phyloP scores from a whole-genome alignment of 768 basidiomycete species.

The Tricholoma bakamatsutake region DNA sequence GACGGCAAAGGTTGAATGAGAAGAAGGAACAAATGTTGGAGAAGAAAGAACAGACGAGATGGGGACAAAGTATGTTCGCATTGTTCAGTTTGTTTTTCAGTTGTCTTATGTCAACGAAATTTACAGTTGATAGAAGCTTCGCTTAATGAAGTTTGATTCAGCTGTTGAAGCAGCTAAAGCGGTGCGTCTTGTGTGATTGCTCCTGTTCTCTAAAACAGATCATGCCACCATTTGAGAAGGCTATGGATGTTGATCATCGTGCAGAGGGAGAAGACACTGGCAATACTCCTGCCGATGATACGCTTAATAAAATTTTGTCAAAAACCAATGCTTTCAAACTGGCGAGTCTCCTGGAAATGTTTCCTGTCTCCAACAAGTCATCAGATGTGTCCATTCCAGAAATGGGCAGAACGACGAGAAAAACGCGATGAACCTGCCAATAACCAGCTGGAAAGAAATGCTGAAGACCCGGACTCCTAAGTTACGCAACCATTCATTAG shows the following conservation, averaged over 20 bases:
- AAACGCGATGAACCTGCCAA: neutral
- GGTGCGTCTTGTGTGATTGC: neutral
- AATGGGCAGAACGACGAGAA: neutral
- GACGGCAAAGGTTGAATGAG: too few relatives aligned
- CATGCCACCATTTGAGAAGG: neutral
- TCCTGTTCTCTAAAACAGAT: neutral
- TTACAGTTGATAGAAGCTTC: neutral
- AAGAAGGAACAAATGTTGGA: neutral
- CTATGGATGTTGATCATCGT: neutral
- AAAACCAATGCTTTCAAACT: neutral
- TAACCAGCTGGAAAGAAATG: neutral
- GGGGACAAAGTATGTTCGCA: neutral
- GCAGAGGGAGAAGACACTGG: neutral
- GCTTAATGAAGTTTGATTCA: neutral
- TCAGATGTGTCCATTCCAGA: neutral
- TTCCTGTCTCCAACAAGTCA: neutral
- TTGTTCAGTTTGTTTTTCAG: neutral
- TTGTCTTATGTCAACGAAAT: neutral
- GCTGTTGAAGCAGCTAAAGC: neutral
- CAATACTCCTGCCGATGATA: too few relatives aligned
- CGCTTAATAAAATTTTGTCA: neutral
- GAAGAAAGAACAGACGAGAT: too few relatives aligned
- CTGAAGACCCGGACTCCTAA: neutral
- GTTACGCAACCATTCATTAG: too few relatives aligned
- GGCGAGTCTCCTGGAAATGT: neutral